These are phyloP conservation scores for Paramecium pentaurelia DNA, from an alignment of 73 alveolate species.

Conservation along the genomic window DNA sequence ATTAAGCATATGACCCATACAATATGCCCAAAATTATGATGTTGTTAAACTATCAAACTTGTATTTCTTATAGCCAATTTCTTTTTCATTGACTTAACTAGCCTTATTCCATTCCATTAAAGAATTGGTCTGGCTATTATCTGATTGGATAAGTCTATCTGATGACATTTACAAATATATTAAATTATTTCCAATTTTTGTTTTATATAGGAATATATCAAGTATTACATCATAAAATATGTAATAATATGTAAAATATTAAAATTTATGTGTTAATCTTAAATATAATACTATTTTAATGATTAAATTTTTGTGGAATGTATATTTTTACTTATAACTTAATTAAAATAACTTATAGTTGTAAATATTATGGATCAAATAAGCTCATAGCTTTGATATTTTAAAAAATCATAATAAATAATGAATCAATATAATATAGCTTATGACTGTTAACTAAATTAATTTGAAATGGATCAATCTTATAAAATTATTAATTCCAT, in stretches of 20 bases:
- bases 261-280: neutral
- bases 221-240: neutral
- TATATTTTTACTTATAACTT: neutral
- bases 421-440: too few species aligned
- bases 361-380: neutral
- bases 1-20: constrained; percentile 67
- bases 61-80: neutral
- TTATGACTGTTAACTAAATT: too few species aligned
- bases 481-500: neutral
- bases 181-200: neutral
- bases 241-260: neutral
- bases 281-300: neutral
- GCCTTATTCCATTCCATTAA: neutral
- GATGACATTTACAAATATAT: neutral
- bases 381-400: neutral
- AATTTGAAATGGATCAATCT: neutral
- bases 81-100: neutral
- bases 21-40: constrained; percentile 59
- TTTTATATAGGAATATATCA: neutral
- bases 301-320: neutral
- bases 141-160: neutral
- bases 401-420: too few species aligned
- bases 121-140: neutral
- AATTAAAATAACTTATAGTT: neutral
- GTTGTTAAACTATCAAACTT: constrained; percentile 63